A percentile compares a stretch with the other conserved stretches of the same genome.
These are phyloP conservation scores for Populus hybrid DNA, from an alignment of 441 rosid species.

Conservation along the genomic window DNA sequence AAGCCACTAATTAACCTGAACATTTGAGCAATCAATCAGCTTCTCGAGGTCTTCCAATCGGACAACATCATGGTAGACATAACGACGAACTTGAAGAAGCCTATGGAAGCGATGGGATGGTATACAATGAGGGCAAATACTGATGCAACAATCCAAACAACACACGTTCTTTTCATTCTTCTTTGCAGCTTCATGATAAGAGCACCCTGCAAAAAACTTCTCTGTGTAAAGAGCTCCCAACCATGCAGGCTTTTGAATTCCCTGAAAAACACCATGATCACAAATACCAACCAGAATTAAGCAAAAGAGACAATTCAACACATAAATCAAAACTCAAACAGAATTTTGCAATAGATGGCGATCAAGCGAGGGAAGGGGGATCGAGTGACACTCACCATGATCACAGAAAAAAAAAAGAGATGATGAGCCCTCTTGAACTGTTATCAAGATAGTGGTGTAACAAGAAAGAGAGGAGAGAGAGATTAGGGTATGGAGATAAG, in stretches of 20 bases:
- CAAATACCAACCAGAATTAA: neutral
- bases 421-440: constrained; percentile 10
- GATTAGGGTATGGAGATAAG: constrained; percentile 35
- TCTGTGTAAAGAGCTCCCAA: constrained; percentile 73
- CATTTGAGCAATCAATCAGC: constrained; percentile 87
- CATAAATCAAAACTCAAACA: neutral
- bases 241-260: constrained; percentile 89
- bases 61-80: constrained; percentile 94
- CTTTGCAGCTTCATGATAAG: constrained; percentile 69
- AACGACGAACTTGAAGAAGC: constrained; percentile 92
- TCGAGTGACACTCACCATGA: constrained; percentile 47
- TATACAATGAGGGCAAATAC: constrained; percentile 93
- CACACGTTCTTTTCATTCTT: constrained; percentile 92
- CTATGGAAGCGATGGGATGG: constrained; percentile 78
- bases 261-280: constrained; percentile 27
- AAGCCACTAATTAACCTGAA: constrained; percentile 49
- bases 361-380: neutral
- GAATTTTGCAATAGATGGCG: constrained; percentile 3
- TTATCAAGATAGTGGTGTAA: constrained; percentile 27
- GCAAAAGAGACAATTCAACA: constrained; percentile 5
- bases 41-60: constrained; percentile 85
- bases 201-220: constrained; percentile 78
- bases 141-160: constrained; percentile 85
- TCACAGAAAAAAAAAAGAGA: constrained; percentile 30
- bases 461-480: neutral